Conservation (phyloP, 2,329 filamentous ascomycete genomes). For the Herpotrichia juniperi region DNA sequence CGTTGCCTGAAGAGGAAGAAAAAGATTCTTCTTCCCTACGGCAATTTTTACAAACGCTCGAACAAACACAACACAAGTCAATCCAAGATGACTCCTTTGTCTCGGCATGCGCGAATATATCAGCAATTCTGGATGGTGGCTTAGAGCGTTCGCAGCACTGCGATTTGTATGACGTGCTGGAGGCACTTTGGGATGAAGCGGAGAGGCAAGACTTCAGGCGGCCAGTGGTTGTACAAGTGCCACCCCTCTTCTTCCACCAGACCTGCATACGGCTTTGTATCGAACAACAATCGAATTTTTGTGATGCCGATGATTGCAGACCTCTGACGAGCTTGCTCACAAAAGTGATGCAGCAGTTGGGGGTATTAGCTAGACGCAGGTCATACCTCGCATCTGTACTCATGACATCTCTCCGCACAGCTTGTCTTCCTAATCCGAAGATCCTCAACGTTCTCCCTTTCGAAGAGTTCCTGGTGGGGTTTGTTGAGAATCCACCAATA, state of each 20-base stretch:
- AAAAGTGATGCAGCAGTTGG: slow-evolving; percentile 31
- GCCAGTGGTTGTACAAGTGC: slow-evolving; percentile 44
- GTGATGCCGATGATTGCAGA: background rate
- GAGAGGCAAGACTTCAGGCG: slow-evolving; percentile 56
- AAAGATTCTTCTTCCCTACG: slow-evolving; percentile 17
- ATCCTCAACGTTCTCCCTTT: slow-evolving; percentile 42
- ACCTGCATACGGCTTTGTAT: slow-evolving; percentile 28
- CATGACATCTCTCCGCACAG: slow-evolving; percentile 35
- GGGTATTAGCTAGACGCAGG: slow-evolving; percentile 38
- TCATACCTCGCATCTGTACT: slow-evolving; percentile 42
- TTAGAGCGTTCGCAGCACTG: slow-evolving; percentile 10
- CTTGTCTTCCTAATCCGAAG: slow-evolving; percentile 32
- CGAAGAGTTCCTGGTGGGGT: slow-evolving; percentile 47
- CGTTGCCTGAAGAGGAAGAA: background rate
- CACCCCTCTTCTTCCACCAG: slow-evolving; percentile 46
- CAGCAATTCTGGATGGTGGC: slow-evolving; percentile 23
- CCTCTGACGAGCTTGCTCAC: slow-evolving; percentile 25
- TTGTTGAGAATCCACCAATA: slow-evolving; percentile 49
- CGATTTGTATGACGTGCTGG: slow-evolving; percentile 29
- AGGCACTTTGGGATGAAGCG: slow-evolving; percentile 54
- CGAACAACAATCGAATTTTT: background rate
- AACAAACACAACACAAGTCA: slow-evolving; percentile 29
- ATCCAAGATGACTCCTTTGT: slow-evolving; percentile 39
- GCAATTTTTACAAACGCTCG: slow-evolving; percentile 29
- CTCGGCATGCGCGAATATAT: slow-evolving; percentile 31